Evolutionary conservation across 2,329 filamentous ascomycete species (phyloP), one percentile per base, ranked within the genome.

Genomic region (Pyrenophora seminiperda): DNA sequence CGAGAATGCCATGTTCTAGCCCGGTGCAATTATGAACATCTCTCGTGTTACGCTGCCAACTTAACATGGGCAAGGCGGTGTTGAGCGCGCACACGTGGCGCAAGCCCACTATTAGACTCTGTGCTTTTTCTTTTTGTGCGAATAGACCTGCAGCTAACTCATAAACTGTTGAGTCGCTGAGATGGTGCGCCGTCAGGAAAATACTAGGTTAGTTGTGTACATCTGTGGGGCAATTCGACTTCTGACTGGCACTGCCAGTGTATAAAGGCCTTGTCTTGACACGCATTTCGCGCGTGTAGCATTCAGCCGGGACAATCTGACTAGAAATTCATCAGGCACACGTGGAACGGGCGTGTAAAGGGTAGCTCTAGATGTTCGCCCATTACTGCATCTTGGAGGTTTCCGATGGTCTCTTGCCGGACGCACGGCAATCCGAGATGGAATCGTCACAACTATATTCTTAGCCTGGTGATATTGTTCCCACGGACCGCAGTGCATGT

Each of bases 281-380:
- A 15, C 17, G 17, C 42, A 9, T 15, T 36, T 27, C 15, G 39
- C 42, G 58, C 50, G 27, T 34, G 31, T 42, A 36, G 50, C 58
- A 65, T 58, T 66, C 62, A 65, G 47, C 63, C 62, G 63, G 53
- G 39, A 47, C 44, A n/a, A 52, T 39, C 48, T 32, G 46, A 7
- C 37, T 41, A 41, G 32, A 27, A 15, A 15, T 33, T 10, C 37
- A 31, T 22, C 36, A 17, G 30, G 30, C 38, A 24, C 36, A 45
- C 43, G 48, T 40, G 36, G 38, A 36, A 18, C 27, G 19, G 24
- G 22, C 24, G 7, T 22, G 37, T 39, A 30, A 13, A 24, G 37
- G 7, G 15, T 32, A 17, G 17, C 38, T 40, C 24, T 11, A 46
- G 24, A 18, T 18, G 29, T 19, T 30, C 30, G 15, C 31, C 33